Conservation (phyloP, 2,329 filamentous ascomycete species). For the Aspergillus piperis region DNA sequence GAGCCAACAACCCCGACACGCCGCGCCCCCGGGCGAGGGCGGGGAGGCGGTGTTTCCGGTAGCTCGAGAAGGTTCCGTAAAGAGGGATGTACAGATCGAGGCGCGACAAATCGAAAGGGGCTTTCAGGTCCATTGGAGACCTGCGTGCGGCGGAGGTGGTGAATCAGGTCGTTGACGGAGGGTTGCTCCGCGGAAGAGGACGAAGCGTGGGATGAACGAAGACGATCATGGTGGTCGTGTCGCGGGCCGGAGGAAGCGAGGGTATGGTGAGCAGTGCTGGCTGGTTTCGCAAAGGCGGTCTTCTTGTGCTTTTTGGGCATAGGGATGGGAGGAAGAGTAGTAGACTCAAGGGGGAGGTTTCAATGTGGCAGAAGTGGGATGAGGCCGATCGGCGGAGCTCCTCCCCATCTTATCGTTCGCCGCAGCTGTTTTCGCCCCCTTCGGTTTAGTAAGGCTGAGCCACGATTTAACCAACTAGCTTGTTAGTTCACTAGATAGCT, state of each 20-base stretch:
- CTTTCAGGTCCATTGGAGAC: slow-evolving; percentile 23
- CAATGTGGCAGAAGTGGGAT: slow-evolving; percentile 2
- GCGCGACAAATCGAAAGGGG: slow-evolving; percentile 23
- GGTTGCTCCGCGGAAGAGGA: slow-evolving; percentile 27
- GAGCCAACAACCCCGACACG: slow-evolving; percentile 33
- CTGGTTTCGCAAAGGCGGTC: slow-evolving; percentile 42
- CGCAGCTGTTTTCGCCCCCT: no score
- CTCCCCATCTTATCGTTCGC: neutral
- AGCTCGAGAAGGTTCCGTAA: slow-evolving; percentile 48
- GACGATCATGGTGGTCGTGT: slow-evolving; percentile 29
- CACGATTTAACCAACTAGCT: no score
- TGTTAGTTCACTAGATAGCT: no score
- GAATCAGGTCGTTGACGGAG: slow-evolving; percentile 52
- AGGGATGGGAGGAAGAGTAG: slow-evolving; percentile 18
- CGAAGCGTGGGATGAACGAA: slow-evolving; percentile 20
- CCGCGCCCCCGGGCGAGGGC: slow-evolving; percentile 40
- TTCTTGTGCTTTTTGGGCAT: slow-evolving; percentile 54
- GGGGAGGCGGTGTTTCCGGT: slow-evolving; percentile 45
- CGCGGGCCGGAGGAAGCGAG: slow-evolving; percentile 33
- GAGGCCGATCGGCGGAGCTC: slow-evolving; percentile 10
- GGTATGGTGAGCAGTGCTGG: slow-evolving; percentile 43
- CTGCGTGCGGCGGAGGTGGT: slow-evolving; percentile 49
- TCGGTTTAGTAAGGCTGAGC: no score
- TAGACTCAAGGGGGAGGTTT: slow-evolving; percentile 11
- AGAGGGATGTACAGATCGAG: slow-evolving; percentile 48